Percentiles rank a stretch among this genome's conserved stretches.
These are phyloP conservation scores for Plasmodium gonderi DNA, from an alignment of 169 alveolate species.

Conservation along the genomic window DNA sequence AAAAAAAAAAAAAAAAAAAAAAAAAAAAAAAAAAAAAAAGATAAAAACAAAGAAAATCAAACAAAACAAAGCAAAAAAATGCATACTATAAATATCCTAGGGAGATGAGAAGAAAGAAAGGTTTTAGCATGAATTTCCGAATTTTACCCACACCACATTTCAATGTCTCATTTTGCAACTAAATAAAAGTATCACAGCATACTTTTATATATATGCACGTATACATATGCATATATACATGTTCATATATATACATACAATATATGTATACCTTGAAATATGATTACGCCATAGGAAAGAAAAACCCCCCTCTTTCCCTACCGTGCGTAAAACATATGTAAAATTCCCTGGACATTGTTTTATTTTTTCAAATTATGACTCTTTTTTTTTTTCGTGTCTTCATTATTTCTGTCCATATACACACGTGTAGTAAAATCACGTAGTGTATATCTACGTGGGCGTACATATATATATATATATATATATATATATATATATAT, in stretches of 20 bases:
- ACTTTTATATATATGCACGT: background rate
- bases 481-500: background rate
- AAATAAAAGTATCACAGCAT: background rate
- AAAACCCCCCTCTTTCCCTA: background rate
- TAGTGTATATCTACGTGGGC: background rate
- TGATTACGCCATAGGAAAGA: background rate
- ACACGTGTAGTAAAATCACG: background rate
- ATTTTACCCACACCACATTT: background rate
- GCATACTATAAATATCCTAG: too few species aligned
- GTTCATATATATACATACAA: background rate
- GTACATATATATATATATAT: background rate
- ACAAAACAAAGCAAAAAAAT: too few species aligned
- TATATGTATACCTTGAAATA: background rate
- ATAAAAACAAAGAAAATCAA: too few species aligned
- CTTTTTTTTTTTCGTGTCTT: background rate
- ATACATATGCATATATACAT: background rate
- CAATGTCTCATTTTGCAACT: background rate
- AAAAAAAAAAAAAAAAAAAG: too few species aligned
- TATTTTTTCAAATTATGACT: background rate
- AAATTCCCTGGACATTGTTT: background rate
- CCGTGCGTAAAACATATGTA: background rate
- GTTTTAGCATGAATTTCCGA: background rate
- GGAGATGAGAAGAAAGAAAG: background rate
- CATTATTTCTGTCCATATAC: constrained; percentile 5
- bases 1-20: too few species aligned